phyloP scores from a whole-genome alignment of 257 asterid species.

The Nicotiana attenuata region DNA sequence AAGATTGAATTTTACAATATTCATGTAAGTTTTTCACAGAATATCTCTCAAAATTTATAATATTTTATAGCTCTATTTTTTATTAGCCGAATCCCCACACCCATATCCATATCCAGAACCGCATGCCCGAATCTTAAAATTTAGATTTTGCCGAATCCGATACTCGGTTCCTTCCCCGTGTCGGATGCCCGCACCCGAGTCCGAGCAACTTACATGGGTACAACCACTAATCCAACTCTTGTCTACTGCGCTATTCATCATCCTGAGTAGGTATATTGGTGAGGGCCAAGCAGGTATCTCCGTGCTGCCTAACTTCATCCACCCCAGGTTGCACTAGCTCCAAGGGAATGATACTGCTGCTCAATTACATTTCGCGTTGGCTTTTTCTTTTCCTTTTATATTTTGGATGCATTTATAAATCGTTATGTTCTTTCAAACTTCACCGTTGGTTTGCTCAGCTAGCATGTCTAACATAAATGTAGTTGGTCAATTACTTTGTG shows the following conservation, averaged over 20 bases:
- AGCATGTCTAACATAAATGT: neutral
- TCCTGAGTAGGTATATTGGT: neutral
- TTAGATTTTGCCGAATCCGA: too few relatives aligned
- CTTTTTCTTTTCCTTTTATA: neutral
- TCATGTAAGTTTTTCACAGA: too few relatives aligned
- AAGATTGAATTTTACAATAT: too few relatives aligned
- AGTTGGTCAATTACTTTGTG: neutral
- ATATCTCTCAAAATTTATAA: too few relatives aligned
- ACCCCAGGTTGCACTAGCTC: neutral
- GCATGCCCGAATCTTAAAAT: too few relatives aligned
- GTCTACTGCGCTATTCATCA: neutral
- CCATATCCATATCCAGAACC: too few relatives aligned
- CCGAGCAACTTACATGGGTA: too few relatives aligned
- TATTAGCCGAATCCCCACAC: too few relatives aligned
- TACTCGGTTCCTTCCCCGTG: too few relatives aligned
- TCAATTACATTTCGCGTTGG: neutral
- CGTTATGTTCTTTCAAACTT: neutral
- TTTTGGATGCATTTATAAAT: neutral
- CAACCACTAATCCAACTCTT: neutral
- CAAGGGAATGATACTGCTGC: neutral
- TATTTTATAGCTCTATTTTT: too few relatives aligned
- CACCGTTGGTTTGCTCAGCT: neutral
- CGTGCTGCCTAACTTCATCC: neutral
- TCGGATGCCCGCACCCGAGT: too few relatives aligned
- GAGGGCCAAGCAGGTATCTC: neutral